Conservation (phyloP, 1,284 basidiomycete genomes). For the Sanguinoderma infundibulare region DNA sequence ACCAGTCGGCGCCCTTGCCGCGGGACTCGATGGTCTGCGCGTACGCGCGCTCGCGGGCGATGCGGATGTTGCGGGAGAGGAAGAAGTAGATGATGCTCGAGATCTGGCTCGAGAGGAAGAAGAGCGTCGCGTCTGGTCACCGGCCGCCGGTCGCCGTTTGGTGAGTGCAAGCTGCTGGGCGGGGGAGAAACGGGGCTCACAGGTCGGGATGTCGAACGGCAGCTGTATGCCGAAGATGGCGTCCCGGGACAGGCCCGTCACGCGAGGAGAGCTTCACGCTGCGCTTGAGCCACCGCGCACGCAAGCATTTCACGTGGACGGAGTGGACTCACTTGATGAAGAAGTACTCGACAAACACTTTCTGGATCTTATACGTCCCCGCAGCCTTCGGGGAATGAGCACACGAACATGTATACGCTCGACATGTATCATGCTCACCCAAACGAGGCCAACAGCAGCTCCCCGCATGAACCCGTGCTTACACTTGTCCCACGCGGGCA, state of each 20-base stretch:
- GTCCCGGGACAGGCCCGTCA: conserved; percentile 67
- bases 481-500: conserved; percentile 79
- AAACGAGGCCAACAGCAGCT: conserved; percentile 60
- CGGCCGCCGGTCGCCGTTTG: background rate
- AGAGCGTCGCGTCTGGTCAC: conserved; percentile 70
- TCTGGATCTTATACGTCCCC: conserved; percentile 68
- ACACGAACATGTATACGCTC: background rate
- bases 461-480: conserved; percentile 69
- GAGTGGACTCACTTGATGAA: conserved; percentile 56
- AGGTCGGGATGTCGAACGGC: conserved; percentile 71
- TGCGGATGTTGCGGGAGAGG: conserved; percentile 71
- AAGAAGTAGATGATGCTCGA: conserved; percentile 80
- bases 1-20: conserved; percentile 82
- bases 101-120: conserved; percentile 75
- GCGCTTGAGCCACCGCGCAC: background rate
- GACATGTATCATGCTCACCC: conserved; percentile 50
- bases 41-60: conserved; percentile 79
- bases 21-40: conserved; percentile 81
- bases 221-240: conserved; percentile 65
- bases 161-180: background rate
- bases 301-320: background rate
- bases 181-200: conserved; percentile 41
- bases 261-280: conserved; percentile 59
- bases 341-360: conserved; percentile 63
- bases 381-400: conserved; percentile 46